These are phyloP conservation scores for Podaxis rugospora DNA, from an alignment of 768 basidiomycete species.

Conservation along the genomic window DNA sequence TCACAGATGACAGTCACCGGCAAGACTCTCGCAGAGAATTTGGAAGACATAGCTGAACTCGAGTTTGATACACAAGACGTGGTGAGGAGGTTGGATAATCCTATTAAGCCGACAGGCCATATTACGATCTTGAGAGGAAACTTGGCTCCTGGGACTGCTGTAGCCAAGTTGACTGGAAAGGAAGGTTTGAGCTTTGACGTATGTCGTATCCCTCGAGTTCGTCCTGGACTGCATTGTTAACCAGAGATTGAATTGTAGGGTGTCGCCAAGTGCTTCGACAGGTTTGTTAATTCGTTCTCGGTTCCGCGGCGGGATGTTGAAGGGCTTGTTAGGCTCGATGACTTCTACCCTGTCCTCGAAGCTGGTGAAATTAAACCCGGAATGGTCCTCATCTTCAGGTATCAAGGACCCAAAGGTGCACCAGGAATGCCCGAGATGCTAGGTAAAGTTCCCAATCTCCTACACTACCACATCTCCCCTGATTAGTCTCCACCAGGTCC, in stretches of 20 bases:
- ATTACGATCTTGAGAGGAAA: conserved; percentile 86
- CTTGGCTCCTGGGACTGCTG: conserved; percentile 80
- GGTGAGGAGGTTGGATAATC: conserved; percentile 63
- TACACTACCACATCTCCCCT: not conserved
- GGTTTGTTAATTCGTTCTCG: conserved; percentile 26
- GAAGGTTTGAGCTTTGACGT: conserved; percentile 85
- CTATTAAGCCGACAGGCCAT: conserved; percentile 86
- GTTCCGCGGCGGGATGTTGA: not conserved
- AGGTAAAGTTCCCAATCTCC: conserved; percentile 20
- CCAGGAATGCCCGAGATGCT: conserved; percentile 87
- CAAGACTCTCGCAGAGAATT: conserved; percentile 84
- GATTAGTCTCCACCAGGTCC: conserved; percentile 41
- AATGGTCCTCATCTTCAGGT: conserved; percentile 76
- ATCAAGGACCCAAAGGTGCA: conserved; percentile 88
- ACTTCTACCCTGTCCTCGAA: conserved; percentile 71
- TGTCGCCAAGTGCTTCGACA: conserved; percentile 73
- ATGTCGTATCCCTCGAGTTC: conserved; percentile 9
- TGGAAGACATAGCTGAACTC: conserved; percentile 69
- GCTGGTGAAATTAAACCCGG: conserved; percentile 74
- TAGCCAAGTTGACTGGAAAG: conserved; percentile 92
- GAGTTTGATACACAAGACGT: conserved; percentile 76
- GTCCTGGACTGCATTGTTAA: not conserved
- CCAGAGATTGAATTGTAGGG: conserved; percentile 38
- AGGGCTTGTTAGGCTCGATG: conserved; percentile 44
- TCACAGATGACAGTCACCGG: conserved; percentile 87